Evolutionary conservation across 192 early-diverging fungal genomes (phyloP).

Genomic region (Phycomyces blakesleeanus): DNA sequence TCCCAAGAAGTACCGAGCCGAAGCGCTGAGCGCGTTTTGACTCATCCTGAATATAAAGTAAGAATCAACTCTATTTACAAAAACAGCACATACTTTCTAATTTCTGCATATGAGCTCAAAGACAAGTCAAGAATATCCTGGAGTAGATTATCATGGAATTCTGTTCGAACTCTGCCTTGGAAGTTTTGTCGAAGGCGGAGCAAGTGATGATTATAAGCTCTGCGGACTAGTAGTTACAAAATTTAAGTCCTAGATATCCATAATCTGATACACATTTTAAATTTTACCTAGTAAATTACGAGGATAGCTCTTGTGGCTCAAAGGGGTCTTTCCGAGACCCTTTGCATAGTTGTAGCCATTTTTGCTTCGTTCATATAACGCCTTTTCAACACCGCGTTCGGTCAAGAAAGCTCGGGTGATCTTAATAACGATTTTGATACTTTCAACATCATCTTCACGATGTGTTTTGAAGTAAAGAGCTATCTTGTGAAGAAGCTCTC

Average conservation of each 20-base stretch:
- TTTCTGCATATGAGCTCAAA: conserved; percentile 51
- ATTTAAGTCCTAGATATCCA: neutral
- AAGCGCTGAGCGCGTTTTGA: conserved; percentile 44
- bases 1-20: conserved; percentile 46
- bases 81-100: conserved; percentile 44
- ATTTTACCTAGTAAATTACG: conserved; percentile 40
- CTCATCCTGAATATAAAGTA: conserved; percentile 30
- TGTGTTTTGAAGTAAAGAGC: conserved; percentile 46
- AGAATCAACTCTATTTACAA: neutral
- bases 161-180: conserved; percentile 39
- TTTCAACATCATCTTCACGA: conserved; percentile 75
- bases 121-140: conserved; percentile 55
- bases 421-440: conserved; percentile 64
- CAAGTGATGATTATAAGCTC: conserved; percentile 50
- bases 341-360: conserved; percentile 57
- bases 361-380: conserved; percentile 40
- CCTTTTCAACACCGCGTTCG: conserved; percentile 52
- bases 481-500: conserved; percentile 47
- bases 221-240: conserved; percentile 40
- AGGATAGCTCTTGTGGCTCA: conserved; percentile 51
- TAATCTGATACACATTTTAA: neutral
- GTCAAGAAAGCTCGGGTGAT: conserved; percentile 44
- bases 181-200: conserved; percentile 55
- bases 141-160: conserved; percentile 50
- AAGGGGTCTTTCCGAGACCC: conserved; percentile 38